These are phyloP conservation scores for Vicia faba DNA, from an alignment of 306 rosid species.

Conservation along the genomic window DNA sequence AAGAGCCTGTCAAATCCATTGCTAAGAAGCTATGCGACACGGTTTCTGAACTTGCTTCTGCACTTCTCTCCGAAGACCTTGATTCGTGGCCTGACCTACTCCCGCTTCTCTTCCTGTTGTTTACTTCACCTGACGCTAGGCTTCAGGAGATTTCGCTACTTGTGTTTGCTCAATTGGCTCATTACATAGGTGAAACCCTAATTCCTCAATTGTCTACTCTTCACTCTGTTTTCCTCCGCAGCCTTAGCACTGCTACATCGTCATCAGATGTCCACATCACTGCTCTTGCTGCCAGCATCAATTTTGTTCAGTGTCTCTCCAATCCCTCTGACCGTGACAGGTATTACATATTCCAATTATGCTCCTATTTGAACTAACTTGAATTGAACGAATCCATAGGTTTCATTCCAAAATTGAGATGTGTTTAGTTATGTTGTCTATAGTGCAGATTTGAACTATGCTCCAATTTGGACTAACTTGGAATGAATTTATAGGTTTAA, in stretches of 20 bases:
- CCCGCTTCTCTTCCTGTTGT: conserved; percentile 68
- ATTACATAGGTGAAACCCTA: conserved; percentile 57
- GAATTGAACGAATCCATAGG: too few relatives aligned
- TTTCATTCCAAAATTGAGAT: too few relatives aligned
- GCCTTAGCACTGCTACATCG: conserved; percentile 40
- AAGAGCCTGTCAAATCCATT: conserved; percentile 49
- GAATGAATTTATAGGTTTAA: too few relatives aligned
- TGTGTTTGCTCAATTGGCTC: conserved; percentile 62
- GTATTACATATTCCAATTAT: not conserved
- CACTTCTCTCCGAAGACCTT: conserved; percentile 43
- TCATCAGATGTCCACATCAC: conserved; percentile 58
- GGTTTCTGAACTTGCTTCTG: conserved; percentile 63
- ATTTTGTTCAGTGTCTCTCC: conserved; percentile 61
- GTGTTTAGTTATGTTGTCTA: not conserved
- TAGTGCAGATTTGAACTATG: too few relatives aligned
- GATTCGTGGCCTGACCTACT: conserved; percentile 61
- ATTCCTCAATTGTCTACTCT: conserved; percentile 58
- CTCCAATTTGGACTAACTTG: too few relatives aligned
- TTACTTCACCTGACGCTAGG: conserved; percentile 45
- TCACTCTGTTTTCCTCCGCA: too few relatives aligned
- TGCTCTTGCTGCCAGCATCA: conserved; percentile 55
- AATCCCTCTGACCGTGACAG: conserved; percentile 53
- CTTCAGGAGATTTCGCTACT: conserved; percentile 56
- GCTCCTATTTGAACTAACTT: too few relatives aligned
- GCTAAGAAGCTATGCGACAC: conserved; percentile 65